Evolutionary conservation across 2,329 filamentous ascomycete genomes (phyloP).

Genomic region (Penicillium sp.): DNA sequence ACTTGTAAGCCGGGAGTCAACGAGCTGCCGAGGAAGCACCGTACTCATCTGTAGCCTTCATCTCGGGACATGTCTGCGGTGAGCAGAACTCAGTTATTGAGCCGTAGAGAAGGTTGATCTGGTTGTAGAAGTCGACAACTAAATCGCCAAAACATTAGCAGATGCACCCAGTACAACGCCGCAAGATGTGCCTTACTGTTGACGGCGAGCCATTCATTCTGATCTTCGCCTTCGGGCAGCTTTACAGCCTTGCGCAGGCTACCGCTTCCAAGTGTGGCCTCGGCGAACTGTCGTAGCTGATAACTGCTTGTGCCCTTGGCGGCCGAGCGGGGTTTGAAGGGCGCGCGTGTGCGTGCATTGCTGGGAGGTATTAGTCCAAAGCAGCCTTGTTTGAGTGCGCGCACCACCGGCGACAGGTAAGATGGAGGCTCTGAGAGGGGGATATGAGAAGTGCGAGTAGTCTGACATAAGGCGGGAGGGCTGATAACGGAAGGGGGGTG

Average conservation of each 20-base stretch:
- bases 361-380: constrained; percentile 54
- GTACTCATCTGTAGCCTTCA: constrained; percentile 99
- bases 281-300: constrained; percentile 95
- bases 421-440: constrained; percentile 35
- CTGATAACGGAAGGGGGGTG: constrained; percentile 21
- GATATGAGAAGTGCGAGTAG: constrained; percentile 33
- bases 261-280: constrained; percentile 91
- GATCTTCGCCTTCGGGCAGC: constrained; percentile 92
- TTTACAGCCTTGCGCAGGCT: constrained; percentile 95
- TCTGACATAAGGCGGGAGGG: constrained; percentile 32
- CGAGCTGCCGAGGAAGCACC: constrained; percentile 25
- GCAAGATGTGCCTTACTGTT: constrained; percentile 65
- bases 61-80: constrained; percentile 93
- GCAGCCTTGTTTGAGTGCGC: constrained; percentile 39
- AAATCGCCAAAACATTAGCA: constrained; percentile 26
- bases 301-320: constrained; percentile 87
- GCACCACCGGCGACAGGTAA: constrained; percentile 38
- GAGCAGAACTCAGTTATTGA: constrained; percentile 99
- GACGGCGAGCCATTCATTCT: constrained; percentile 97
- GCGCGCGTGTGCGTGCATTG: constrained; percentile 82
- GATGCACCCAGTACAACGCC: background rate
- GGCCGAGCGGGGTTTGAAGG: constrained; percentile 83
- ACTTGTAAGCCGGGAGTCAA: constrained; percentile 14
- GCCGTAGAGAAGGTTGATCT: constrained; percentile 97
- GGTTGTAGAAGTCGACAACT: constrained; percentile 99